Percentiles rank a stretch among this genome's conserved stretches.
phyloP scores from a whole-genome alignment of 2,329 filamentous ascomycete genomes.

The Grosmannia huntii region DNA sequence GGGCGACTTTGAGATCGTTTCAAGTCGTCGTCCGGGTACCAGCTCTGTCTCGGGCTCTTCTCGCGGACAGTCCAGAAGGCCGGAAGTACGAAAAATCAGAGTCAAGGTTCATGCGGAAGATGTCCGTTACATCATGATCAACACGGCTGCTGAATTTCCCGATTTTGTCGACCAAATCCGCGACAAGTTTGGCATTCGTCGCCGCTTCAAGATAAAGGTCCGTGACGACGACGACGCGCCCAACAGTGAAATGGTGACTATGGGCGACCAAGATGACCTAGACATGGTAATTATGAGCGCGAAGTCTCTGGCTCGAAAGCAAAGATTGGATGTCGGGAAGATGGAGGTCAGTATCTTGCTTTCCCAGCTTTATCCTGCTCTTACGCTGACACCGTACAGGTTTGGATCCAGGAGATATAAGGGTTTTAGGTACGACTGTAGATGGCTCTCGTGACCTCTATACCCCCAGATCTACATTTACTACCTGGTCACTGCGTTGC shows the following conservation, averaged over 20 bases:
- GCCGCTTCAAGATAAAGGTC: slow-evolving; percentile 80
- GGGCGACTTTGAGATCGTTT: slow-evolving; percentile 69
- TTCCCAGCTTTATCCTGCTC: neutral
- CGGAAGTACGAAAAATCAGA: slow-evolving; percentile 64
- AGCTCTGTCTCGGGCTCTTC: slow-evolving; percentile 34
- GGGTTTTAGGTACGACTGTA: neutral
- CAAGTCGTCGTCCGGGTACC: slow-evolving; percentile 32
- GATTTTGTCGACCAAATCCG: slow-evolving; percentile 70
- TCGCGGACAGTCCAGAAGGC: slow-evolving; percentile 43
- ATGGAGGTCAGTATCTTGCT: slow-evolving; percentile 64
- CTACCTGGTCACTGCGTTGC: neutral
- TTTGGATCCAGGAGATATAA: slow-evolving; percentile 22
- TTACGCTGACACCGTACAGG: slow-evolving; percentile 10
- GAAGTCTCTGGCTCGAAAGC: slow-evolving; percentile 55
- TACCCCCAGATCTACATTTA: neutral
- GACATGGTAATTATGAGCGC: slow-evolving; percentile 70
- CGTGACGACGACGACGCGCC: slow-evolving; percentile 70
- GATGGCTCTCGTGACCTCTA: neutral
- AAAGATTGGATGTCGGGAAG: slow-evolving; percentile 75
- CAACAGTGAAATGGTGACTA: slow-evolving; percentile 80
- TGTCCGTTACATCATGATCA: slow-evolving; percentile 84
- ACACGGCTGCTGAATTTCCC: slow-evolving; percentile 55
- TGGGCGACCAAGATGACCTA: slow-evolving; percentile 92
- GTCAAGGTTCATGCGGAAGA: slow-evolving; percentile 90
- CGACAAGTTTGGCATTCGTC: slow-evolving; percentile 70